Evolutionary conservation across 345 rosid species (phyloP).

Genomic region (Lepidium sativum): DNA sequence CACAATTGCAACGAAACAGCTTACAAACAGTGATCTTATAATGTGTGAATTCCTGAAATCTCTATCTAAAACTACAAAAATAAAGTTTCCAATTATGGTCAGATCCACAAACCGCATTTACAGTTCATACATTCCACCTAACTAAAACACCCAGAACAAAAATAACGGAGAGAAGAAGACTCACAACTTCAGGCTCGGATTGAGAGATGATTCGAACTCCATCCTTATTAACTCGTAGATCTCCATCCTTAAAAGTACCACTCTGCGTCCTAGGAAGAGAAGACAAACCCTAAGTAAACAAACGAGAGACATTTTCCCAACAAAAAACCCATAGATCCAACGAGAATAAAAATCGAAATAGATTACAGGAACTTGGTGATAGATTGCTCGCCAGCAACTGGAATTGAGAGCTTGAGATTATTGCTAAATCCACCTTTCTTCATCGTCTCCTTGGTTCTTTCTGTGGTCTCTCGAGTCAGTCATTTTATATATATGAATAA

Average conservation of each 20-base stretch:
- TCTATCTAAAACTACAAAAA: background rate
- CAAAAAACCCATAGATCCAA: background rate
- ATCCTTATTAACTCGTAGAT: slow-evolving; percentile 83
- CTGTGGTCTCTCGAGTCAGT: background rate
- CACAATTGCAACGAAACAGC: background rate
- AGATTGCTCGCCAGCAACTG: slow-evolving; percentile 43
- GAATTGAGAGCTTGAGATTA: slow-evolving; percentile 57
- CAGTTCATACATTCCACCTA: background rate
- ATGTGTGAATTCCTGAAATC: background rate
- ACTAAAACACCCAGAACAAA: background rate
- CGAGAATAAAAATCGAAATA: slow-evolving; percentile 19
- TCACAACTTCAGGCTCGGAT: slow-evolving; percentile 51
- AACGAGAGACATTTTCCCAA: slow-evolving; percentile 5
- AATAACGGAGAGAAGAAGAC: background rate
- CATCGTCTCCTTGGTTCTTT: slow-evolving; percentile 25
- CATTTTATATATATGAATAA: slow-evolving; percentile 5
- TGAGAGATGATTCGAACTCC: slow-evolving; percentile 77
- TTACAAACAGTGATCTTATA: background rate
- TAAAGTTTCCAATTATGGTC: background rate
- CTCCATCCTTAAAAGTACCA: slow-evolving; percentile 89
- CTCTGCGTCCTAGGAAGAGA: slow-evolving; percentile 50
- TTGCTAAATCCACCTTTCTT: slow-evolving; percentile 54
- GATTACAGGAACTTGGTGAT: slow-evolving; percentile 61
- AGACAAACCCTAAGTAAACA: background rate
- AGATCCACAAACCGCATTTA: slow-evolving; percentile 8